These are phyloP conservation scores for Pestalotiopsis sp. DNA, from an alignment of 2,329 filamentous ascomycete genomes.

Conservation along the genomic window DNA sequence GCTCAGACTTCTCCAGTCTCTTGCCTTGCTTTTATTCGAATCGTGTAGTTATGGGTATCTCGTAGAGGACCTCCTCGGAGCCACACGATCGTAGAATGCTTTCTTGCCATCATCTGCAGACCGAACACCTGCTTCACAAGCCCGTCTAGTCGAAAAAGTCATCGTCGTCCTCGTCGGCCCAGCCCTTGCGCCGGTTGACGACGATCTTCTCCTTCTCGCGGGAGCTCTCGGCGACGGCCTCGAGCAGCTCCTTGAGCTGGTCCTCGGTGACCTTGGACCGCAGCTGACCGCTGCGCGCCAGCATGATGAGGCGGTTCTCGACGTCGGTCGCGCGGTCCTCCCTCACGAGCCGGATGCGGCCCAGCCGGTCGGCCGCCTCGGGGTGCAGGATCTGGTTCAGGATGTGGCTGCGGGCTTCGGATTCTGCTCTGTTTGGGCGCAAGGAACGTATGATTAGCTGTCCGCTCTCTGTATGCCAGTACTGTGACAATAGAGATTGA, in stretches of 20 bases:
- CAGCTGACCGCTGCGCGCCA: conserved; percentile 86
- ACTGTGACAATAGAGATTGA: no score
- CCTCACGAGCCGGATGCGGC: conserved; percentile 94
- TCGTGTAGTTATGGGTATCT: not conserved
- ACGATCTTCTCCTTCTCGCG: conserved; percentile 80
- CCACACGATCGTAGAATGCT: not conserved
- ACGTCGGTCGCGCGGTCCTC: conserved; percentile 86
- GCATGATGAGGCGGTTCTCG: conserved; percentile 89
- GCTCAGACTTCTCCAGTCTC: conserved; percentile 15
- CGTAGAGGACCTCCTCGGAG: not conserved
- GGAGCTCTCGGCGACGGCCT: conserved; percentile 78
- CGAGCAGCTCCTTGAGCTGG: conserved; percentile 89
- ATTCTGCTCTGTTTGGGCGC: conserved; percentile 27
- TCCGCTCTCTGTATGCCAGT: no score
- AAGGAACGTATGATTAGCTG: not conserved
- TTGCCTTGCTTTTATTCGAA: not conserved
- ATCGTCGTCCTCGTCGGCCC: conserved; percentile 82
- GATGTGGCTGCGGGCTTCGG: conserved; percentile 74
- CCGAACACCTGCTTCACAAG: conserved; percentile 27
- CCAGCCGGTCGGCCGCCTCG: conserved; percentile 88
- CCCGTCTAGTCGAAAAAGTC: conserved; percentile 63
- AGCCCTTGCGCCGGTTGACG: conserved; percentile 78
- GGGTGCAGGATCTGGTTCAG: conserved; percentile 93
- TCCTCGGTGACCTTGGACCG: conserved; percentile 85
- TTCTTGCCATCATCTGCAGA: not conserved